Evolutionary conservation across 2,329 filamentous ascomycete genomes (phyloP).

Genomic region (Colletotrichum viniferum): DNA sequence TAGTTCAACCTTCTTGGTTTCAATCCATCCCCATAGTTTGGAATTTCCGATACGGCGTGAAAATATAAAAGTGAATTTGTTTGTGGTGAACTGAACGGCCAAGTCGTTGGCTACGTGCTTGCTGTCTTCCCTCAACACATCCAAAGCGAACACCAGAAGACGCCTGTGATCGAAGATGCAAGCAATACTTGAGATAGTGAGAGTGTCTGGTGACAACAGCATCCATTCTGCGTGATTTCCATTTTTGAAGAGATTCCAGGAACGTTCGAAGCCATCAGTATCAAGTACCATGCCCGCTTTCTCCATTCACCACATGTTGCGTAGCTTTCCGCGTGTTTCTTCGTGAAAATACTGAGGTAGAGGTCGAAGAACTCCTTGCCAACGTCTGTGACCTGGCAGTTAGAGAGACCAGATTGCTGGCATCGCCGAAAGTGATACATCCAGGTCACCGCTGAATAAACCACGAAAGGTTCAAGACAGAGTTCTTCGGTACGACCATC

Average conservation of each 20-base stretch:
- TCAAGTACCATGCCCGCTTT: background rate
- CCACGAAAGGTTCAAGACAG: background rate
- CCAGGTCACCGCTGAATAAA: background rate
- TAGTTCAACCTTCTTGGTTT: too few relatives aligned
- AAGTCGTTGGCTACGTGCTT: accelerated
- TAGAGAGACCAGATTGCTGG: background rate
- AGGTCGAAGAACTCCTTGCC: background rate
- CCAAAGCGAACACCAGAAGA: background rate
- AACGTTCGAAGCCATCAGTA: background rate
- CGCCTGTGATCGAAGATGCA: background rate
- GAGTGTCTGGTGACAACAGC: background rate
- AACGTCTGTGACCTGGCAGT: background rate
- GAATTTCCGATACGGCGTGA: too few relatives aligned
- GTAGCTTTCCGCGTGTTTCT: background rate
- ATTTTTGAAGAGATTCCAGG: too few relatives aligned
- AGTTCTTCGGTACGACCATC: too few relatives aligned
- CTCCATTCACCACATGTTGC: accelerated
- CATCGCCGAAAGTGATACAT: background rate
- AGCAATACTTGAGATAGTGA: background rate
- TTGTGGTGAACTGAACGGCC: accelerated
- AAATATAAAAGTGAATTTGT: too few relatives aligned
- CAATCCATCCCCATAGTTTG: too few relatives aligned
- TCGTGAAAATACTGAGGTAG: background rate
- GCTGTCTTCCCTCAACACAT: background rate
- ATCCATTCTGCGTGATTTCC: too few relatives aligned